phyloP scores from a whole-genome alignment of 2,329 filamentous ascomycete species.

The Fusarium decemcellulare region DNA sequence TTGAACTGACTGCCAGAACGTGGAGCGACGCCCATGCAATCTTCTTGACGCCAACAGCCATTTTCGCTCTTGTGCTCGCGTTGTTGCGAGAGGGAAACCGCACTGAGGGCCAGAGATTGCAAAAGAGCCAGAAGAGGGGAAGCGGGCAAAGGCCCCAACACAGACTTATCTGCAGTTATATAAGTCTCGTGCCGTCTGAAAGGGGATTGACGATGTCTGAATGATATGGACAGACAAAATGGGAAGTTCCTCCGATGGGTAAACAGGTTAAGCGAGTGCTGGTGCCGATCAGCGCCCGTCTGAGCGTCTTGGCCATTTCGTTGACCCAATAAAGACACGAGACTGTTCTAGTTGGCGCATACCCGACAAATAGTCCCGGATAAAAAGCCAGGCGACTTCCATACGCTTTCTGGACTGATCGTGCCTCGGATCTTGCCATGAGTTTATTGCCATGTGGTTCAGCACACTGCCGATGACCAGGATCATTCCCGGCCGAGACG shows the following conservation, averaged over 20 bases:
- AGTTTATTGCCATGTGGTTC: neutral
- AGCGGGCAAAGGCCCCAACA: too few relatives aligned
- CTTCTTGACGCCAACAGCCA: constrained; percentile 11
- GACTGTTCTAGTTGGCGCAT: neutral
- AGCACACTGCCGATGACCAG: neutral
- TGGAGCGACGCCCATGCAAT: constrained; percentile 6
- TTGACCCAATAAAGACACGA: neutral
- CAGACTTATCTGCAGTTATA: constrained; percentile 8
- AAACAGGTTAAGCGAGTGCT: constrained; percentile 18
- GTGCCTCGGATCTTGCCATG: constrained; percentile 17
- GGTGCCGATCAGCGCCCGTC: constrained; percentile 2
- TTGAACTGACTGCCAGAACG: constrained; percentile 8
- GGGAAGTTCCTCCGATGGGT: constrained; percentile 6
- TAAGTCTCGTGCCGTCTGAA: too few relatives aligned
- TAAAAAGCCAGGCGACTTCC: too few relatives aligned
- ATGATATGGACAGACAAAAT: neutral
- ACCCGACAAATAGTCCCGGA: too few relatives aligned
- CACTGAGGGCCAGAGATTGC: too few relatives aligned
- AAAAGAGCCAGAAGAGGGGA: neutral
- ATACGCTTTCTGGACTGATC: too few relatives aligned
- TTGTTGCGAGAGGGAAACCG: too few relatives aligned
- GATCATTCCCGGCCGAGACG: neutral
- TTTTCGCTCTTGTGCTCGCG: too few relatives aligned
- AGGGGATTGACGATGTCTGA: neutral
- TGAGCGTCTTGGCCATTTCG: too few relatives aligned